Percentiles rank a stretch among this genome's conserved stretches.
phyloP scores from a whole-genome alignment of 2,329 filamentous ascomycete species.

The Kalmusia sp. region DNA sequence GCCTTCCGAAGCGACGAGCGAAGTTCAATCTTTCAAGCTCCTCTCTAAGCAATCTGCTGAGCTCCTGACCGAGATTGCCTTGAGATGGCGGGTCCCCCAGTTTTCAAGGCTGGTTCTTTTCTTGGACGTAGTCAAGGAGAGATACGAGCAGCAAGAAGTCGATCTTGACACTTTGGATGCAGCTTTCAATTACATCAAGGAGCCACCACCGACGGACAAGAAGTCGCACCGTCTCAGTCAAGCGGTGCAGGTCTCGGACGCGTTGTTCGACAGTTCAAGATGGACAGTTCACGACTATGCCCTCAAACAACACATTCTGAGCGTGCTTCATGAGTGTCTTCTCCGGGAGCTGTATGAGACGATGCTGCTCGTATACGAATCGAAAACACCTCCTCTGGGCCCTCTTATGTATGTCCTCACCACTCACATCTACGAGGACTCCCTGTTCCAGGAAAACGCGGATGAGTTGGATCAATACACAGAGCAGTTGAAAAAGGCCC shows the following conservation, averaged over 20 bases:
- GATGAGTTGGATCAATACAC: constrained; percentile 77
- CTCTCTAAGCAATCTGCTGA: constrained; percentile 81
- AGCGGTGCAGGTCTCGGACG: constrained; percentile 36
- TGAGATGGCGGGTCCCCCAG: constrained; percentile 88
- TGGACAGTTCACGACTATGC: constrained; percentile 59
- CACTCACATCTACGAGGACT: constrained; percentile 80
- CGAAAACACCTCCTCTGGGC: constrained; percentile 82
- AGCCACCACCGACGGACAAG: constrained; percentile 70
- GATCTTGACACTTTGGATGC: constrained; percentile 81
- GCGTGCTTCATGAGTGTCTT: constrained; percentile 78
- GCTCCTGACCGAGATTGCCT: constrained; percentile 81
- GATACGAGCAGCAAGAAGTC: constrained; percentile 82
- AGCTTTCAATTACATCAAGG: constrained; percentile 83
- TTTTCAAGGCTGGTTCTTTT: constrained; percentile 81
- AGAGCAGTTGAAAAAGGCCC: constrained; percentile 72
- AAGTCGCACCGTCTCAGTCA: constrained; percentile 61
- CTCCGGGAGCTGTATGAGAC: constrained; percentile 86
- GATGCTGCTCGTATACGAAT: constrained; percentile 87
- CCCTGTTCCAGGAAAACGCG: constrained; percentile 72
- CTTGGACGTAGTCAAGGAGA: constrained; percentile 83
- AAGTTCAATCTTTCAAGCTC: constrained; percentile 59
- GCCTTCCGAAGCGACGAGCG: constrained; percentile 56
- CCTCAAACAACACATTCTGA: constrained; percentile 76
- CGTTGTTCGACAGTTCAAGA: constrained; percentile 57
- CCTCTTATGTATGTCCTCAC: constrained; percentile 82